Base-by-base conservation (phyloP, 208 protist species). In the Trypanosoma mega region DNA sequence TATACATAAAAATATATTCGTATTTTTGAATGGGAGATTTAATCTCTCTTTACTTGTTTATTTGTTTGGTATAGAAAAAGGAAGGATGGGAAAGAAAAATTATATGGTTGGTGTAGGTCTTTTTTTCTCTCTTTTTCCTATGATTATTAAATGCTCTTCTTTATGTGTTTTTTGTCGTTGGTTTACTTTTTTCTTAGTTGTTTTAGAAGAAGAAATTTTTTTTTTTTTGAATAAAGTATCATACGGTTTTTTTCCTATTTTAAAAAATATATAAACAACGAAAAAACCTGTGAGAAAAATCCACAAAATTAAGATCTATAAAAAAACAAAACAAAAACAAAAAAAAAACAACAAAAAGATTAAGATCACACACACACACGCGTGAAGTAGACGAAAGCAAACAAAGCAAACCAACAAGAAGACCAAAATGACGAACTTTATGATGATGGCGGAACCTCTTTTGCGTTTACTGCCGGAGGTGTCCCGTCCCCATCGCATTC, bases 401-500 rank as follows among this genome's bases (percentile, higher is more conserved):
- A 36, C 21, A 48, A 51, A 26, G 9, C 20, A 18, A 29, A 24
- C 11, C 31, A 45, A 3, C 31, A 21, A 45, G 24, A 48, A 52
- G 14, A 53, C 16, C 29, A 43, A 20, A 53, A 72, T 67, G 52
- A 60, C 68, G 8, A 78, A 68, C 39, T 49, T 43, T 62, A 51
- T 99, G 24, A 78, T 98, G 64, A 57, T 94, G 61, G 52, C 98
- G 26, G 90, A 92, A 83, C 98, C 98, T 12, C 74, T 99, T 63
- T 80, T 99, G 63, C 64, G 57, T 24, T 34, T 99, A 8, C 71
- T 99, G 18, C 98, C 98, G 8, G 97, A 99, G 79, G 86, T 99
- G 11, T 62, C 77, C 46, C 82, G 83, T 74, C 97, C 98, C 12
- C 80, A 78, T 24, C 78, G 75, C 29, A 46, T 96, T 62, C 80